phyloP scores from a whole-genome alignment of 495 filamentous ascomycete genomes.

The Cercophora sp. region DNA sequence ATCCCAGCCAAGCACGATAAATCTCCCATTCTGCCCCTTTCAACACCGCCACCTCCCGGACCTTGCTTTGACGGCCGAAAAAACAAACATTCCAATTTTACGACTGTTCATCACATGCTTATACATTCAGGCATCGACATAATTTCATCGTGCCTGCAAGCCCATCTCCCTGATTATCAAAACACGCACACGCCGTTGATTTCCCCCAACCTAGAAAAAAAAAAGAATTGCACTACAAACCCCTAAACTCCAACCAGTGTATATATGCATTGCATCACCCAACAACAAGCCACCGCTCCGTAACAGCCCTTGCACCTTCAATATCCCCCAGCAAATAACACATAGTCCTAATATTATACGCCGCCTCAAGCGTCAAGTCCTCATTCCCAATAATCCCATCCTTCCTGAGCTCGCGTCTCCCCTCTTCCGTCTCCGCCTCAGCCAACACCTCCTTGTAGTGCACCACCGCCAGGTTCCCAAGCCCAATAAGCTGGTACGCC shows the following conservation, averaged over 20 bases:
- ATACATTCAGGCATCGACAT: too few species aligned
- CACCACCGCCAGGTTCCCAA: constrained; percentile 70
- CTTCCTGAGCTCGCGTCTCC: constrained; percentile 2
- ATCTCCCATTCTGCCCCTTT: too few species aligned
- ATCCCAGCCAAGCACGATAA: too few species aligned
- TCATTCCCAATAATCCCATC: constrained; percentile 39
- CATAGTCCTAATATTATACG: constrained; percentile 63
- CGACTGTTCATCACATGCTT: too few species aligned
- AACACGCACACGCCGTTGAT: too few species aligned
- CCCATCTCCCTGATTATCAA: too few species aligned
- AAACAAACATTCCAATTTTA: too few species aligned
- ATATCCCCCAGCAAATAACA: constrained; percentile 33
- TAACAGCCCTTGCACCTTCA: constrained; percentile 26
- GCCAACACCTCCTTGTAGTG: constrained; percentile 57
- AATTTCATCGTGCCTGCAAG: too few species aligned
- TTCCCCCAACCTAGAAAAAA: not conserved
- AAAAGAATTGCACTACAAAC: not conserved
- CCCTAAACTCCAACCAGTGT: not conserved
- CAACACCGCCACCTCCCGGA: too few species aligned
- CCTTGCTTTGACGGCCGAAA: too few species aligned
- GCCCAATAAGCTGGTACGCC: constrained; percentile 74
- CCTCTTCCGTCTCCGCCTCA: constrained; percentile 14
- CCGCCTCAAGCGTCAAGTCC: constrained; percentile 69
- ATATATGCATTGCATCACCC: constrained; percentile 15
- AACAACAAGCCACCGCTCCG: constrained; percentile 27